Conservation (phyloP, 73 alveolate species). For the Paraurostyla sp. region DNA sequence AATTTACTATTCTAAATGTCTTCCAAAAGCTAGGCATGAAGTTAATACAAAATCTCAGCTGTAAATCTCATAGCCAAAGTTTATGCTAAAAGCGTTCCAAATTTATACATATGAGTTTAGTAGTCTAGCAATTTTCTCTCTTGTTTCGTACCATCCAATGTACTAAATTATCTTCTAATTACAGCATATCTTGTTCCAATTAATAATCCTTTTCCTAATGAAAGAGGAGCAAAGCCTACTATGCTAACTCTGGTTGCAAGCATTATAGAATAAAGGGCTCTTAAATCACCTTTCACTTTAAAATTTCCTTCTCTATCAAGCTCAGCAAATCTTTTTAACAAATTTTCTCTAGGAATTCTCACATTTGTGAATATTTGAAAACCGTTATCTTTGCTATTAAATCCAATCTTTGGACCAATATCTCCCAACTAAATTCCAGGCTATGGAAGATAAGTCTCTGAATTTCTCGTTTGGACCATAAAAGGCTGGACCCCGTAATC, state of each 20-base stretch:
- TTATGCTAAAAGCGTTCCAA: constrained; percentile 77
- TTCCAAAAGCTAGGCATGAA: neutral
- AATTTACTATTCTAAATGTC: neutral
- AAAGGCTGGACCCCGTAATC: constrained; percentile 90
- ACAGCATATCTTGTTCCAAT: constrained; percentile 81
- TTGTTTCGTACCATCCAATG: constrained; percentile 65
- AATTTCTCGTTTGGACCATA: constrained; percentile 88
- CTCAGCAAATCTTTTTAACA: constrained; percentile 88
- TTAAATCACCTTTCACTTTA: constrained; percentile 72
- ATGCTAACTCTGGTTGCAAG: constrained; percentile 76
- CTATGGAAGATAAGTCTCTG: constrained; percentile 76
- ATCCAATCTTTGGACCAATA: constrained; percentile 96
- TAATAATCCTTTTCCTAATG: constrained; percentile 72
- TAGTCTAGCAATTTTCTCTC: constrained; percentile 83
- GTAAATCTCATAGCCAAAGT: constrained; percentile 63
- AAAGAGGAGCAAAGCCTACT: constrained; percentile 56
- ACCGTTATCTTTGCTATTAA: constrained; percentile 92
- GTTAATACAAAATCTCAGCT: neutral
- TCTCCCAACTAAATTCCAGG: constrained; percentile 93
- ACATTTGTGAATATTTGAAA: constrained; percentile 81
- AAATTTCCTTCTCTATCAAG: constrained; percentile 81
- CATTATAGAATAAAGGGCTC: constrained; percentile 88
- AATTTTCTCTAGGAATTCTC: constrained; percentile 88
- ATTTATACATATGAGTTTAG: constrained; percentile 83
- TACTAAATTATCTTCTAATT: constrained; percentile 79